Evolutionary conservation across 2,329 filamentous ascomycete species (phyloP).

Genomic region (Whalleya microplaca): DNA sequence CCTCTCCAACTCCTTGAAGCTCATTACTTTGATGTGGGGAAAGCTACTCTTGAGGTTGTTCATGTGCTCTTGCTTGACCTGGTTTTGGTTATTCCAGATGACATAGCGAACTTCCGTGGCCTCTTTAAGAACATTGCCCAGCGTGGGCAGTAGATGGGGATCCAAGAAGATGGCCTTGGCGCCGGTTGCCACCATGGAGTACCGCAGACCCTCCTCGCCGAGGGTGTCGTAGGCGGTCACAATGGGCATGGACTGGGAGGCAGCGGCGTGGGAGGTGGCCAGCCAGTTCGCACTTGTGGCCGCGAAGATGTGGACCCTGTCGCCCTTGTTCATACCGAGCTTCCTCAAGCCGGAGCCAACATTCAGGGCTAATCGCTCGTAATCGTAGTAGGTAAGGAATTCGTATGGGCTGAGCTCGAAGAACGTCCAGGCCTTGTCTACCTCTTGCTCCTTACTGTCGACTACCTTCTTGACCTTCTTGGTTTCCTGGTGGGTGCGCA

Average conservation of each 20-base stretch:
- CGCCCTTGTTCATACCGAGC: constrained; percentile 69
- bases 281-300: constrained; percentile 66
- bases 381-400: constrained; percentile 78
- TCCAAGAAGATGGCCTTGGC: constrained; percentile 76
- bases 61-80: constrained; percentile 54
- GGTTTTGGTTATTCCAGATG: constrained; percentile 59
- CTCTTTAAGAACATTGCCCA: constrained; percentile 57
- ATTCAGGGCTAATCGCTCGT: constrained; percentile 69
- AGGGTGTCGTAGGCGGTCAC: constrained; percentile 80
- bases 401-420: constrained; percentile 82
- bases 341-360: constrained; percentile 73
- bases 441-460: constrained; percentile 76
- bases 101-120: constrained; percentile 55
- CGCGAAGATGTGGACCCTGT: constrained; percentile 79
- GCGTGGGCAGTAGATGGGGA: constrained; percentile 66
- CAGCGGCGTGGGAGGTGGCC: constrained; percentile 53
- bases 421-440: constrained; percentile 88
- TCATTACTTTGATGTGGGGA: constrained; percentile 51
- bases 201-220: constrained; percentile 71
- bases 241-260: constrained; percentile 78
- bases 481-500: constrained; percentile 78
- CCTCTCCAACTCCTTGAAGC: constrained; percentile 55
- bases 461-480: constrained; percentile 91
- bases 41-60: constrained; percentile 55
- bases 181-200: constrained; percentile 72